Percentiles rank a stretch among this genome's conserved stretches.
These are phyloP conservation scores for Raddia guianensis DNA, from an alignment of 176 grass and related monocot genomes.

Conservation along the genomic window DNA sequence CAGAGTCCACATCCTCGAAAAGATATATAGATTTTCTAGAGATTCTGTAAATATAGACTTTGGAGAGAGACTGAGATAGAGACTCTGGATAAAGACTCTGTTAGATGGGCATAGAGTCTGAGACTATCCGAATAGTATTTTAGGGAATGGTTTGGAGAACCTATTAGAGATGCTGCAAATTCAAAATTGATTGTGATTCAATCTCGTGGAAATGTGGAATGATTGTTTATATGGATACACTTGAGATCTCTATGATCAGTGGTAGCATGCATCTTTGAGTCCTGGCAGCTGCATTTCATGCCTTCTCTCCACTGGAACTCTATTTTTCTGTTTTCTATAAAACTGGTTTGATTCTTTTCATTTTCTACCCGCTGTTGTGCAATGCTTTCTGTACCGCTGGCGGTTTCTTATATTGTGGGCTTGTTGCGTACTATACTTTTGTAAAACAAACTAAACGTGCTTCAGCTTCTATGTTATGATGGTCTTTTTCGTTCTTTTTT, in stretches of 20 bases:
- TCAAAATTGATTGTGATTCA: too few relatives aligned
- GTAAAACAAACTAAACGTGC: conserved; percentile 4
- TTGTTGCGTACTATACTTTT: neutral
- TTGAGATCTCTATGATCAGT: conserved; percentile 48
- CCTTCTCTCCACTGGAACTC: conserved; percentile 69
- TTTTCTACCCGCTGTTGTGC: neutral
- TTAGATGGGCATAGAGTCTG: too few relatives aligned
- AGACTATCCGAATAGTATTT: too few relatives aligned
- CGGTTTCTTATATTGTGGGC: neutral
- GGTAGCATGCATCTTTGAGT: conserved; percentile 97
- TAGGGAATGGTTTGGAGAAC: too few relatives aligned
- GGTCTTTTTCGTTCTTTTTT: neutral
- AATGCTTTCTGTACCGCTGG: conserved; percentile 2
- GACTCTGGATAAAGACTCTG: too few relatives aligned
- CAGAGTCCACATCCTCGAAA: too few relatives aligned
- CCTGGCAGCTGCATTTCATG: conserved; percentile 87
- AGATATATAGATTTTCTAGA: too few relatives aligned
- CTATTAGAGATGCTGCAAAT: too few relatives aligned
- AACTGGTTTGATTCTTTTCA: conserved; percentile 54
- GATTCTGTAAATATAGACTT: too few relatives aligned
- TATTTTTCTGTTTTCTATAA: conserved; percentile 89
- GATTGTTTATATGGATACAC: too few relatives aligned
- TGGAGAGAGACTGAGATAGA: too few relatives aligned
- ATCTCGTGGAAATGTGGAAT: too few relatives aligned
- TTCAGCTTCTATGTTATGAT: conserved; percentile 11